Conservation (phyloP, 148 eudicot species). For the Arctostaphylos glauca region DNA sequence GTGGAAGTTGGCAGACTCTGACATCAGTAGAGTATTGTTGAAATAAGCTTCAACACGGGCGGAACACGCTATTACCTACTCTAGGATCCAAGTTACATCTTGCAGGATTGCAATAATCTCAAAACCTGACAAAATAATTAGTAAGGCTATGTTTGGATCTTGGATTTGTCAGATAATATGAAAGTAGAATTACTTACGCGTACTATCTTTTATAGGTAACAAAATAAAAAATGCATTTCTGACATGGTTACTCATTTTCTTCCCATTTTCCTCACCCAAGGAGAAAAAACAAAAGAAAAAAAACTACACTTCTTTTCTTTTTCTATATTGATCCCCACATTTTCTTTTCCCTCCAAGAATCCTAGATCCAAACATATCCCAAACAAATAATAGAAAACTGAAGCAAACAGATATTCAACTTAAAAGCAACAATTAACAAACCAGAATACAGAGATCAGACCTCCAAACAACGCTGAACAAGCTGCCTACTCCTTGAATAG, state of each 20-base stretch:
- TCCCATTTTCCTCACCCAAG: not conserved
- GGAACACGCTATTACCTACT: not conserved
- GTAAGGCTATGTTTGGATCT: not conserved
- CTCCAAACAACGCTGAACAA: conserved; percentile 50
- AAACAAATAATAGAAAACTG: not conserved
- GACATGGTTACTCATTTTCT: not conserved
- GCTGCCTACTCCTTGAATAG: conserved; percentile 48
- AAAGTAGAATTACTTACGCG: not conserved
- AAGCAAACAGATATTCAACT: conserved; percentile 1
- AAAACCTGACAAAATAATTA: not conserved
- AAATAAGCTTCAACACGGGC: not conserved
- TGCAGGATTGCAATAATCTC: no score
- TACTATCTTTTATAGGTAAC: not conserved
- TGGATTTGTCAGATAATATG: not conserved
- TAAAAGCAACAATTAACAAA: not conserved
- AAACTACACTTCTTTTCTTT: not conserved
- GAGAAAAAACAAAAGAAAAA: not conserved
- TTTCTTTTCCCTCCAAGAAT: not conserved
- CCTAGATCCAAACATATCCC: not conserved
- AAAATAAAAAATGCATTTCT: not conserved
- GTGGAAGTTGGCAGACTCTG: not conserved
- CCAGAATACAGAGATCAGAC: conserved; percentile 23
- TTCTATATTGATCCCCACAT: not conserved
- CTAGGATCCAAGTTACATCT: not conserved
- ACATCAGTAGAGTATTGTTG: not conserved